Evolutionary conservation across 441 rosid genomes (phyloP).

Genomic region (Populus hybrid): DNA sequence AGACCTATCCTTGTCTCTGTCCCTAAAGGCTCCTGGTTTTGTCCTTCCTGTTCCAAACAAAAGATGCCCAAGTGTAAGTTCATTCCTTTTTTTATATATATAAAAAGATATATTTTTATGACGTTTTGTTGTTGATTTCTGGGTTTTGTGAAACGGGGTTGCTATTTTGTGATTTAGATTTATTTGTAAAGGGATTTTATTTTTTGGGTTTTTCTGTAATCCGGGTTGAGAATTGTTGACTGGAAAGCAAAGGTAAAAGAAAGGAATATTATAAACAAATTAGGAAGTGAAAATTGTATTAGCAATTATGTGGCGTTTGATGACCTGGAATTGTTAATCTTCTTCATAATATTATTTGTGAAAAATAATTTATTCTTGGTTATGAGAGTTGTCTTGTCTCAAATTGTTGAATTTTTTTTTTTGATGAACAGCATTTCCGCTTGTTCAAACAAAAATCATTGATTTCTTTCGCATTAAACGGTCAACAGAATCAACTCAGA

Average conservation of each 20-base stretch:
- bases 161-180: not conserved
- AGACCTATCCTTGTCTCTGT: slow-evolving; percentile 71
- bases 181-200: not conserved
- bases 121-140: not conserved
- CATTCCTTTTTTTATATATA: not conserved
- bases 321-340: not conserved
- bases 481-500: slow-evolving; percentile 26
- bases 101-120: not conserved
- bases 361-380: not conserved
- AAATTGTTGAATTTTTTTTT: not conserved
- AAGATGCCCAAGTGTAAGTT: slow-evolving; percentile 19
- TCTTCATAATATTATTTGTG: not conserved
- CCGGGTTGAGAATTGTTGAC: not conserved
- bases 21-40: slow-evolving; percentile 79
- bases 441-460: slow-evolving; percentile 72
- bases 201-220: not conserved
- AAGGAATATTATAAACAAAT: not conserved
- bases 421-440: slow-evolving; percentile 63
- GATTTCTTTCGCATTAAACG: slow-evolving; percentile 78
- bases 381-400: not conserved
- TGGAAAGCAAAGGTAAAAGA: not conserved
- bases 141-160: not conserved
- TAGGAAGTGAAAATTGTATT: not conserved
- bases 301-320: not conserved
- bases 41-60: slow-evolving; percentile 56